Conservation (phyloP, 2,329 filamentous ascomycete species). For the Hymenoscyphus salicellus region DNA sequence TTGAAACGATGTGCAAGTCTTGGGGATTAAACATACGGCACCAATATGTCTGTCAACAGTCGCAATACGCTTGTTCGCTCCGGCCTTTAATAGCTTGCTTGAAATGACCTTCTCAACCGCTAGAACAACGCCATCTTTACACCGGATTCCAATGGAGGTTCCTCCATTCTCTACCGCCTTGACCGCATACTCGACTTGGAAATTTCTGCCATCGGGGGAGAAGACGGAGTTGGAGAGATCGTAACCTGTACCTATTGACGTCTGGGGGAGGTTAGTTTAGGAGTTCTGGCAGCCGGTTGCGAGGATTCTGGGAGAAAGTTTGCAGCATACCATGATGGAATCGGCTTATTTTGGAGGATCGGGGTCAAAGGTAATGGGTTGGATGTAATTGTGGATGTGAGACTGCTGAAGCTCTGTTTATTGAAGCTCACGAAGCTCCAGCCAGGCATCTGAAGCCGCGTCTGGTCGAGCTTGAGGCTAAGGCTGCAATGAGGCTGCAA, state of each 20-base stretch:
- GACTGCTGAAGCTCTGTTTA: constrained; percentile 27
- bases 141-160: constrained; percentile 92
- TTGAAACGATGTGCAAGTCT: neutral
- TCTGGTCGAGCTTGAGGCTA: constrained; percentile 16
- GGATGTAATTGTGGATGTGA: constrained; percentile 12
- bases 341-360: constrained; percentile 11
- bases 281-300: neutral
- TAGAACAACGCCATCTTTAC: constrained; percentile 94
- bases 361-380: constrained; percentile 8
- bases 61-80: constrained; percentile 95
- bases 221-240: constrained; percentile 99
- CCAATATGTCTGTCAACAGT: constrained; percentile 92
- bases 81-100: constrained; percentile 91
- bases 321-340: constrained; percentile 36
- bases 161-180: constrained; percentile 98
- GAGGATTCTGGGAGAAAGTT: neutral
- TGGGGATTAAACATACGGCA: constrained; percentile 60
- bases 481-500: constrained; percentile 1
- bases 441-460: constrained; percentile 35
- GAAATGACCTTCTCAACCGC: constrained; percentile 95
- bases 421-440: constrained; percentile 12
- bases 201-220: constrained; percentile 97
- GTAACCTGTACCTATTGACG: constrained; percentile 99
- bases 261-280: constrained; percentile 53
- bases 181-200: constrained; percentile 97